Base-by-base conservation (phyloP, 768 basidiomycete genomes). In the Termitomyces sp. region DNA sequence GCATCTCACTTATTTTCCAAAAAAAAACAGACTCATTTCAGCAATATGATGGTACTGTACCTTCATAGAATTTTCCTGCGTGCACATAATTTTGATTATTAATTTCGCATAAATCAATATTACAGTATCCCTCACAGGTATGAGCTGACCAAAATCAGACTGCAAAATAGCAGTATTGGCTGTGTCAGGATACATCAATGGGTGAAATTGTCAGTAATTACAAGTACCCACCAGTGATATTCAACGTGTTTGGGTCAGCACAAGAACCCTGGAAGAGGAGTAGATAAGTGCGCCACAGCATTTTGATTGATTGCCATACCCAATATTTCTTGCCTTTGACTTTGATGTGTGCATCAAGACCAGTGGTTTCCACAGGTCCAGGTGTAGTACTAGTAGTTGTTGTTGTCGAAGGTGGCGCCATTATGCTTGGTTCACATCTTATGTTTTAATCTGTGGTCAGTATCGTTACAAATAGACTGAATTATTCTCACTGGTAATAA, bases 301-400 rank as follows among this genome's bases (percentile, higher is more conserved):
- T 20, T 40, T 7, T 7, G 14, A 8, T 6, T 2, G 2, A 40
- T 20, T 1, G n/a, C 16, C 10, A 33, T 28, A 53, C 52, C 52
- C 52, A 53, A 20, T 53, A 53, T 42, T 53, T 53, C 38, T 53
- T 53, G 52, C 52, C 52, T 40, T 53, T 53, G 12, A 38, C 36
- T 28, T 53, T 40, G 18, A 53, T 42, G 20, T 1, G 52, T 18
- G 38, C 52, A 42, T 53, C 38, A 6, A 53, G 52, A 28, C 52
- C 52, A 18, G 26, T n/a, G n/a, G n/a, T n/a, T n/a, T n/a, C n/a
- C n/a, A n/a, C n/a, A n/a, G n/a, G n/a, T n/a, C n/a, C n/a, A n/a
- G n/a, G n/a, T n/a, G n/a, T n/a, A n/a, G n/a, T n/a, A n/a, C n/a
- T n/a, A n/a, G n/a, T n/a, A n/a, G n/a, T n/a, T n/a, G n/a, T n/a